These are phyloP conservation scores for Pseudogymnoascus sp. DNA, from an alignment of 2,329 filamentous ascomycete species.

Conservation along the genomic window DNA sequence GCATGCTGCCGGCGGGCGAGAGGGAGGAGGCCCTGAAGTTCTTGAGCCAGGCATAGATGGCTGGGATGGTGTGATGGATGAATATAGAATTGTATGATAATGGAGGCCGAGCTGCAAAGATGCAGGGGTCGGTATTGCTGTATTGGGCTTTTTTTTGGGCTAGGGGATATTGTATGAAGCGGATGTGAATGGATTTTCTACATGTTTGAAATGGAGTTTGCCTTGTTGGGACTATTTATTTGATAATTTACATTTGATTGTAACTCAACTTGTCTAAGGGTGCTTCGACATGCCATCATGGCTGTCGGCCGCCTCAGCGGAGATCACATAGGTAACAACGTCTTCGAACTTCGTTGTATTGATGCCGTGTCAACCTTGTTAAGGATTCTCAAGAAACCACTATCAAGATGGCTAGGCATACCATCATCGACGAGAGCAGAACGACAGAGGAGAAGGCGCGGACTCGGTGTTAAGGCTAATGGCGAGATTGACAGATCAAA, in stretches of 20 bases:
- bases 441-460: too few relatives aligned
- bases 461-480: too few relatives aligned
- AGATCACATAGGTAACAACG: too few relatives aligned
- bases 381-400: too few relatives aligned
- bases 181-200: not conserved
- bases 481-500: too few relatives aligned
- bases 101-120: not conserved
- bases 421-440: too few relatives aligned
- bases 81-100: conserved; percentile 4
- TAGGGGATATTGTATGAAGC: not conserved
- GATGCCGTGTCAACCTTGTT: too few relatives aligned
- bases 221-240: not conserved
- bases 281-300: too few relatives aligned
- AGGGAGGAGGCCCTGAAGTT: conserved; percentile 49
- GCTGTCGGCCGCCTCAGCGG: too few relatives aligned
- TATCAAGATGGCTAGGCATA: too few relatives aligned
- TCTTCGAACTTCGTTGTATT: too few relatives aligned
- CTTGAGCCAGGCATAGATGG: conserved; percentile 17
- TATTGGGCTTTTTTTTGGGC: not conserved
- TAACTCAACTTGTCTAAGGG: not conserved
- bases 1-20: conserved; percentile 81
- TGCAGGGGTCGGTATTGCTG: not conserved
- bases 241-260: not conserved
- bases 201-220: not conserved
- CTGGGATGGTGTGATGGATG: not conserved